Base-by-base conservation (phyloP, 2,329 filamentous ascomycete genomes). In the Nigrograna mackinnonii region DNA sequence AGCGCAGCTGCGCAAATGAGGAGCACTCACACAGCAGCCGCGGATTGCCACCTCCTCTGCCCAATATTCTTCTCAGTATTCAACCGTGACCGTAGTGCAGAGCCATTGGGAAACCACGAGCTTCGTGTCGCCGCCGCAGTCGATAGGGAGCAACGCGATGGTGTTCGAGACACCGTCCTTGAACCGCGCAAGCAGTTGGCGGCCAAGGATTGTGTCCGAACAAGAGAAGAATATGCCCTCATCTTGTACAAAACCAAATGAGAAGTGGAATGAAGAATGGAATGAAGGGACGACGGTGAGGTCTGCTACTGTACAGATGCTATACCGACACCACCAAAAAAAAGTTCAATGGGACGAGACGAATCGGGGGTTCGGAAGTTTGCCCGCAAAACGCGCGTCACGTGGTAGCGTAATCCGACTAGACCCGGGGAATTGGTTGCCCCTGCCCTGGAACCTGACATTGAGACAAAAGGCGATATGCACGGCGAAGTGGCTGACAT, bases 1-100 rank as follows among this genome's bases (percentile, higher is more conserved):
- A n/a, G n/a, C 32, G 38, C 43, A 22, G 16, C 22, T 35, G 16
- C 3, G 3, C 31, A 34, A 3, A 28, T 12, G 11, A 31, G 26
- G 35, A 39, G 36, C 16, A 67, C 67, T 49, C 52, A 69, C 67
- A 69, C 66, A 49, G 62, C 55, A 20, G 67, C 66, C 17, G 55
- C 54, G 46, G 64, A 66, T 44, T 67, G 62, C 63, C 60, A 68
- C 47, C 67, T 62, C 43, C 56, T 54, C 50, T 67, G 65, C 32
- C 40, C 46, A 21, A 43, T 30, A n/a, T 22, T 42, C n/a, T 35
- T 47, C 37, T 60, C 54, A 11, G 35, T 59, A 18, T 44, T 50
- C 30, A 64, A 58, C 58, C 60, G 64, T 48, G 53, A 51, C 33
- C 56, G 55, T 2, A 57, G 63, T 44, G 57, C 60, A 5, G 53